Evolutionary conservation across 2,329 filamentous ascomycete species (phyloP).

Genomic region (Bipolaris cookei): DNA sequence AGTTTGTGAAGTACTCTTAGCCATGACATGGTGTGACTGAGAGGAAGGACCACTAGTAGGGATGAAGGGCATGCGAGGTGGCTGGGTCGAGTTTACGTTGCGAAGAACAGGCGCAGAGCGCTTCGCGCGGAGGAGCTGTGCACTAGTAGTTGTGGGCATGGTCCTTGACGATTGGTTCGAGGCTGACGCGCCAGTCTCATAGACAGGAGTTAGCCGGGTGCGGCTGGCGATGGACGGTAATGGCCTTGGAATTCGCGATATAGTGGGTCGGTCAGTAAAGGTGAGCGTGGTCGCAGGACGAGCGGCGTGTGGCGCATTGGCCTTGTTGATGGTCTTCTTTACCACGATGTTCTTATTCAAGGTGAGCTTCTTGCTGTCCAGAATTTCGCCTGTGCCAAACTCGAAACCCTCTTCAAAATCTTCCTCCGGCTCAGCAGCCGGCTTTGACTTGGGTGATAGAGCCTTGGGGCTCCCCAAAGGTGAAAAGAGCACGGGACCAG

Average conservation of each 20-base stretch:
- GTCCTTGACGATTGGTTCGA: constrained; percentile 62
- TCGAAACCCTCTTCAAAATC: constrained; percentile 89
- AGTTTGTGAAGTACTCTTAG: constrained; percentile 71
- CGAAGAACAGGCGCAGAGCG: constrained; percentile 66
- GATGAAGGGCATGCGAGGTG: constrained; percentile 77
- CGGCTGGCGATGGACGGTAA: constrained; percentile 58
- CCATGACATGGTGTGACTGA: constrained; percentile 78
- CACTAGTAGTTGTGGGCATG: constrained; percentile 60
- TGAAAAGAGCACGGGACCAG: constrained; percentile 23
- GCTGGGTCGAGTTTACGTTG: constrained; percentile 53
- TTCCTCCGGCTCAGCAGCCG: constrained; percentile 57
- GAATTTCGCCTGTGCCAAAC: constrained; percentile 80
- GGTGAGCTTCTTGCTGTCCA: constrained; percentile 79
- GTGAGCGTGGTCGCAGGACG: constrained; percentile 82
- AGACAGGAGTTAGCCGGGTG: constrained; percentile 83
- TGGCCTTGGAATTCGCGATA: constrained; percentile 81
- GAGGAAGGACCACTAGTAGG: constrained; percentile 75
- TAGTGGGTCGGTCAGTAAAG: constrained; percentile 75
- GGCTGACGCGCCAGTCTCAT: constrained; percentile 79
- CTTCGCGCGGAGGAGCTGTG: constrained; percentile 64
- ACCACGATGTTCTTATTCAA: constrained; percentile 91
- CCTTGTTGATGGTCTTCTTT: constrained; percentile 65
- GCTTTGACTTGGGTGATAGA: constrained; percentile 25
- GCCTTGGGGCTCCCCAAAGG: constrained; percentile 29
- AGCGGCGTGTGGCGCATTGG: constrained; percentile 72